phyloP scores from a whole-genome alignment of 345 rosid species.

The Syzygium aqueum region DNA sequence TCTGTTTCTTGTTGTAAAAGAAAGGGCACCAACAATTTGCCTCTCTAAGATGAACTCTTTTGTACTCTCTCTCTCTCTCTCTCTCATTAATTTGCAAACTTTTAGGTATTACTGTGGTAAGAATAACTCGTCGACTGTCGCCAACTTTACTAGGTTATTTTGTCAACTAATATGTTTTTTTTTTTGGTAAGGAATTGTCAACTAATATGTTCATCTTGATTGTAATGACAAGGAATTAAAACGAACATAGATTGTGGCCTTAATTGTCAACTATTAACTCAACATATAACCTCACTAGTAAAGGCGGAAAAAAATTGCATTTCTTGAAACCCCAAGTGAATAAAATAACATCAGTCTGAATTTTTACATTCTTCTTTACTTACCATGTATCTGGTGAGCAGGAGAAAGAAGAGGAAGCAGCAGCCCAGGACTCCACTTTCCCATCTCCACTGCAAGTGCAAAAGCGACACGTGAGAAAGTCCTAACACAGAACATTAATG shows the following conservation, averaged over 20 bases:
- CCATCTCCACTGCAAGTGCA: constrained; percentile 83
- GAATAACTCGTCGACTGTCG: background rate
- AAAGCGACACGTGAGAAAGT: background rate
- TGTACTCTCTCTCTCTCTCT: background rate
- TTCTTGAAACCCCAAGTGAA: background rate
- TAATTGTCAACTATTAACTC: background rate
- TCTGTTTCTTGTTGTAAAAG: background rate
- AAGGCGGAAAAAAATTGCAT: background rate
- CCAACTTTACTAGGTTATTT: background rate
- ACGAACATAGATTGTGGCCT: background rate
- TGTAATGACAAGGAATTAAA: background rate
- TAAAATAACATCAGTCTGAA: background rate
- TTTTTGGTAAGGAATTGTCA: no score
- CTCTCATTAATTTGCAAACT: background rate
- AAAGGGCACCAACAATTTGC: background rate
- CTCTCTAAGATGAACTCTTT: background rate
- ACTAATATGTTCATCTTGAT: background rate
- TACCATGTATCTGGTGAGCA: constrained; percentile 65
- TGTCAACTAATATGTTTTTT: background rate
- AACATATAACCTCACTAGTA: background rate
- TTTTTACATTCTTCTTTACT: constrained; percentile 10
- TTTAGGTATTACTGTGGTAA: background rate
- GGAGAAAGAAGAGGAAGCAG: constrained; percentile 80
- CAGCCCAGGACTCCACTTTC: constrained; percentile 79
- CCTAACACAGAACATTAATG: background rate